Evolutionary conservation across 1,284 basidiomycete species (phyloP), one percentile per base, ranked within the genome.

Genomic region (Irpex sp.): DNA sequence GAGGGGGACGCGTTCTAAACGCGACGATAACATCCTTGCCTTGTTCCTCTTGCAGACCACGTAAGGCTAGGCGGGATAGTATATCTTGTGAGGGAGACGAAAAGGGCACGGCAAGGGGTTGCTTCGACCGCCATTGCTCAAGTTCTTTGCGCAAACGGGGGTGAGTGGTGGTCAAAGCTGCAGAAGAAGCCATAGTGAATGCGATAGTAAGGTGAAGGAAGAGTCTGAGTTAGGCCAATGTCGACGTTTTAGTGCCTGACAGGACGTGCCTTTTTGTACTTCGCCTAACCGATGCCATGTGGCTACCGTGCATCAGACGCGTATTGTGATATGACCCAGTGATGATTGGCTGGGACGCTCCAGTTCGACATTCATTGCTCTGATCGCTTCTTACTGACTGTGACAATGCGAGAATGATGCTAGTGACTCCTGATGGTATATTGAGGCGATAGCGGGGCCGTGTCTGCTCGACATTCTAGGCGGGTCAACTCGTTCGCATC

Each of bases 1-100:
- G 70, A 8, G 74, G 69, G 5, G 75, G 75, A 57, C 75, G 73
- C 59, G 75, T 77, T 55, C 75, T 64, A 58, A 77, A 75, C 59
- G 73, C 73, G 62, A 77, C 75, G 48, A 75, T 65, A 44, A 77
- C 72, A 62, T 75, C 73, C 59, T 76, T 74, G 63, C 63, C 61
- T 54, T 65, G 26, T 49, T 44, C 56, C 13, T 61, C 59, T 9
- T 13, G 9, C 31, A 17, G 26, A 56, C 34, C 19, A 13, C 4
- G 11, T 17, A 19, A 9, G 5, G 11, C 49, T 2, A 62, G 58
- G 6, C 47, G 37, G 17, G 44, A 59, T 19, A 51, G 26, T 15
- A 68, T 63, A 37, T 66, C 65, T 7, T 60, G 34, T 34, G 57
- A 52, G 11, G 63, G 37, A 1, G 65, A 57, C 4, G 49, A 49